Conservation (phyloP, 352 stramenopile species). For the Phytopythium cucurbitacearum region DNA sequence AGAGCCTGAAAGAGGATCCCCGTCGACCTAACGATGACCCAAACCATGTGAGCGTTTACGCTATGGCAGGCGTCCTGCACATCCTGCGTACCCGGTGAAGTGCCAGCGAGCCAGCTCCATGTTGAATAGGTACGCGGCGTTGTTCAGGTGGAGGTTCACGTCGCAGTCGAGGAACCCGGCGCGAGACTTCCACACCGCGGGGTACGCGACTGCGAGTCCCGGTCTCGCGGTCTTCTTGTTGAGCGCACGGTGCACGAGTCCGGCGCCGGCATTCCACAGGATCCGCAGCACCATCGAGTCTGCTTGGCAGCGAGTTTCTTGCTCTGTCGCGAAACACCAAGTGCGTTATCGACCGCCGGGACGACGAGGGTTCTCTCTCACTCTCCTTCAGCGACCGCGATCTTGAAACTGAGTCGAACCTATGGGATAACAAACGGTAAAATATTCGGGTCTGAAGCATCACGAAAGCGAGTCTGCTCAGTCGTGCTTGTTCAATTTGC, state of each 20-base stretch:
- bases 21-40: slow-evolving; percentile 5
- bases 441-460: too few species aligned
- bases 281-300: slow-evolving; percentile 54
- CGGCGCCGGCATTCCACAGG: slow-evolving; percentile 67
- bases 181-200: slow-evolving; percentile 62
- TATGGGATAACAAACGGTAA: too few species aligned
- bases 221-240: slow-evolving; percentile 44
- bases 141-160: slow-evolving; percentile 87
- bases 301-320: too few species aligned
- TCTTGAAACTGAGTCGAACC: too few species aligned
- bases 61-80: neutral
- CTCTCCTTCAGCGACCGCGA: too few species aligned
- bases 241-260: slow-evolving; percentile 44
- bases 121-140: slow-evolving; percentile 75
- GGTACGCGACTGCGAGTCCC: slow-evolving; percentile 60
- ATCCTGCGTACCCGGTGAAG: slow-evolving; percentile 50
- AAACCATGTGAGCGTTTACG: slow-evolving; percentile 13
- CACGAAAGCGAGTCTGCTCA: too few species aligned
- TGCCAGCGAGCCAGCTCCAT: slow-evolving; percentile 87
- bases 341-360: too few species aligned
- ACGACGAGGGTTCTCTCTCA: too few species aligned
- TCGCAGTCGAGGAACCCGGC: slow-evolving; percentile 74
- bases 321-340: too few species aligned
- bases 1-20: slow-evolving; percentile 49
- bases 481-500: too few species aligned